Evolutionary conservation across 805 yeast species (phyloP).

Genomic region (Yamadazyma paraphyllophila): DNA sequence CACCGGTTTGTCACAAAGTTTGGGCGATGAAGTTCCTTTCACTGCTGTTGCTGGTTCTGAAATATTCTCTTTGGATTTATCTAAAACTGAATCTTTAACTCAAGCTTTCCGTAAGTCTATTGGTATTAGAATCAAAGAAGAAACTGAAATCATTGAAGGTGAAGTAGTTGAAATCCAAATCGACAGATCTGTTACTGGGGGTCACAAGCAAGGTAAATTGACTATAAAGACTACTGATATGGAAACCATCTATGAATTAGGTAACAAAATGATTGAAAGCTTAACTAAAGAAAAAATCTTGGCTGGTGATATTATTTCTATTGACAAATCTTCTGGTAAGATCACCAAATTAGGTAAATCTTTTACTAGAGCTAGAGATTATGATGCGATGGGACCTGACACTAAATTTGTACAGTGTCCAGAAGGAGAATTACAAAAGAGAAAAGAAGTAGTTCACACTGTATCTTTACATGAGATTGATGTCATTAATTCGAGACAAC

Average conservation of each 20-base stretch:
- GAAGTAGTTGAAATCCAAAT: slow-evolving; percentile 97
- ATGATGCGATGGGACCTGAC: slow-evolving; percentile 98
- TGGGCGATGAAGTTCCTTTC: slow-evolving; percentile 84
- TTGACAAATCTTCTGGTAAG: slow-evolving; percentile 93
- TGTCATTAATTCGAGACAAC: slow-evolving; percentile 95
- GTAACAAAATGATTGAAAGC: slow-evolving; percentile 91
- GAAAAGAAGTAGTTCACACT: slow-evolving; percentile 94
- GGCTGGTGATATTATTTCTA: slow-evolving; percentile 95
- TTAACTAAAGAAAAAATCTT: slow-evolving; percentile 91
- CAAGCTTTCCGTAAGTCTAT: slow-evolving; percentile 96
- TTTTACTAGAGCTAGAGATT: slow-evolving; percentile 93
- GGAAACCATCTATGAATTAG: slow-evolving; percentile 97
- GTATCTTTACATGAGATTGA: slow-evolving; percentile 98
- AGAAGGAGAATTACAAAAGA: slow-evolving; percentile 95
- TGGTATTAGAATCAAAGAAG: slow-evolving; percentile 94
- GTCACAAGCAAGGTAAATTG: slow-evolving; percentile 96
- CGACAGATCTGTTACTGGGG: slow-evolving; percentile 92
- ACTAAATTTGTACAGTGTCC: slow-evolving; percentile 98
- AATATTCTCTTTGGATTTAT: slow-evolving; percentile 84
- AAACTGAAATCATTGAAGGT: slow-evolving; percentile 96
- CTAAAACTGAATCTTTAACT: slow-evolving; percentile 93
- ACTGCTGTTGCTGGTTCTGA: slow-evolving; percentile 95
- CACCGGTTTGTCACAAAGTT: slow-evolving; percentile 79
- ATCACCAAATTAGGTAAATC: slow-evolving; percentile 94
- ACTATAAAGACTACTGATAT: slow-evolving; percentile 97